Evolutionary conservation across 2,329 filamentous ascomycete species (phyloP), one percentile per base, ranked within the genome.

Genomic region (Penicillium sp.): DNA sequence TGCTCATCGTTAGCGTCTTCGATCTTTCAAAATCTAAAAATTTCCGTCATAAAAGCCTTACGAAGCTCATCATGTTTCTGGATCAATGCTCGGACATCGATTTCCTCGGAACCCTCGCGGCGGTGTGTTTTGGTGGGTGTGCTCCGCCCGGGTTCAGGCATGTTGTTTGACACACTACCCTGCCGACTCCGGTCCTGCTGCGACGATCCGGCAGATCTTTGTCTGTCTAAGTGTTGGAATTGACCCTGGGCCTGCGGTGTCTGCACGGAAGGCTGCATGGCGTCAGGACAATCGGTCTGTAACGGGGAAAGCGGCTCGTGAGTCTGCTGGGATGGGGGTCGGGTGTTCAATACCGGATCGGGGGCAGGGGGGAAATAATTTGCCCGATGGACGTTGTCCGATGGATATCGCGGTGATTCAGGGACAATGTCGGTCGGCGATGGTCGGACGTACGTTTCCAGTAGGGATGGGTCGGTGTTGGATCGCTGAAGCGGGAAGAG

Each of bases 11-110:
- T 18, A 57, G 46, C 51, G 38, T 40, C 13, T 16, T 10, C 23
- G 23, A 23, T 42, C 29, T 29, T 47, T 47, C 43, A 38, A 35
- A 47, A 38, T n/a, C 26, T 1, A 7, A 27, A 34, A 11, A 13
- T 2, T 7, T n/a, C 19, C 39, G 7, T 47, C 26, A 18, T 43
- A 30, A 57, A 13, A 26, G 1, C 7, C 75, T 57, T 74, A 78
- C 76, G 76, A 30, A 80, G 66, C 66, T 75, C 76, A 64, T 78
- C 75, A 64, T 78, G 68, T 55, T 71, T 72, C 61, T 71, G 68
- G 19, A 75, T 66, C 60, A 78, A 73, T 61, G 75, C 68, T 60
- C 70, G 71, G 67, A 78, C 61, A 65, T 82, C 74, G 61, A 78
- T 57, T 48, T 74, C 67, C 58, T 73, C 66, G 16, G 69, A 57